These are phyloP conservation scores for Trichoderma lentiforme DNA, from an alignment of 2,329 filamentous ascomycete species.

Conservation along the genomic window DNA sequence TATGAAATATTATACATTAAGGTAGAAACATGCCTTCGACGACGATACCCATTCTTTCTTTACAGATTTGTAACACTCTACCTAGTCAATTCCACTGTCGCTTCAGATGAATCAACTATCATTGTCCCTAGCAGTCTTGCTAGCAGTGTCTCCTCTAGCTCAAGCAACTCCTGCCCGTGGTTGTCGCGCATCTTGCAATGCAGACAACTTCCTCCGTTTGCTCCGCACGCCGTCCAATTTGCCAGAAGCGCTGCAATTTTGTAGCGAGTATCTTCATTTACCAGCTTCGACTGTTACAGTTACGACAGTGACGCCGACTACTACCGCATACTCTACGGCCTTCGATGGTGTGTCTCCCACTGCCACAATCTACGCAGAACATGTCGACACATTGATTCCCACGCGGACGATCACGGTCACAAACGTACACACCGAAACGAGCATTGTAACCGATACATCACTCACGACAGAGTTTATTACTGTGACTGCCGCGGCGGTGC, in stretches of 20 bases:
- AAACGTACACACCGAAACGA: slow-evolving; percentile 2
- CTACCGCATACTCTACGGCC: background rate
- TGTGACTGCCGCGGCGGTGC: background rate
- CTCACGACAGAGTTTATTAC: background rate
- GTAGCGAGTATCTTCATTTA: background rate
- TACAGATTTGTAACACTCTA: background rate
- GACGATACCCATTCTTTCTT: background rate
- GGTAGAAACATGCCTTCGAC: background rate
- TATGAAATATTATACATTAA: background rate
- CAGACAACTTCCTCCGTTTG: background rate
- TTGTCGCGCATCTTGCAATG: background rate
- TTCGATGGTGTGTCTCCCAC: background rate
- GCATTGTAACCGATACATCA: background rate
- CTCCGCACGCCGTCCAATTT: background rate
- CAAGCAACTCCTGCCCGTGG: background rate
- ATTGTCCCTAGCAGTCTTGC: background rate
- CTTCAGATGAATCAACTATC: background rate
- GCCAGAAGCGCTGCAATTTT: background rate
- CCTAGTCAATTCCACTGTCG: background rate
- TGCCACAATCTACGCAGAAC: background rate
- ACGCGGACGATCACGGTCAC: background rate
- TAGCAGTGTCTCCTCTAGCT: background rate
- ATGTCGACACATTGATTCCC: background rate
- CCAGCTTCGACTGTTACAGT: background rate
- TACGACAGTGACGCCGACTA: background rate